Evolutionary conservation across 306 rosid genomes (phyloP), one percentile per base, ranked within the genome.

Genomic region (Crotalaria pallida): DNA sequence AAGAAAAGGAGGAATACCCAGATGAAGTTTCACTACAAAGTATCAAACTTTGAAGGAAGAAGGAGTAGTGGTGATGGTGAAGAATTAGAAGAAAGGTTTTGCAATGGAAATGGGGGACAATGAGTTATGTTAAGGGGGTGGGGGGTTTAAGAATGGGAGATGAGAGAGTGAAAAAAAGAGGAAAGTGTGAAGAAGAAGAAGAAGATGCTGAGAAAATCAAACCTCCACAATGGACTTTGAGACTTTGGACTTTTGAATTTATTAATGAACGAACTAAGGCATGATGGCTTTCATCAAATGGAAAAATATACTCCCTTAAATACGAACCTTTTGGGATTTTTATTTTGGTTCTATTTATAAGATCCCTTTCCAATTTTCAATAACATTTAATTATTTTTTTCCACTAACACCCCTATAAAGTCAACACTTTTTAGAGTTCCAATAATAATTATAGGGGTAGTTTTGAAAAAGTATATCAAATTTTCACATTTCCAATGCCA

Each of bases 161-260:
- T 45, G 26, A 71, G 59, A 63, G 53, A 18, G 58, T 7, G 5
- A 29, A 10, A 44, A 18, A 18, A 24, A 6, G 58, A 16, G n/a
- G 34, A 52, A 50, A 41, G 17, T 9, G 71, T 33, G 65, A 43
- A 17, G 55, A 23, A 62, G 5, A 26, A 60, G 73, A 36, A 67
- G 44, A 3, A 10, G 38, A 12, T 49, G 40, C 45, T 17, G 3
- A 47, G 34, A 67, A 1, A 31, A 31, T 31, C 19, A 55, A 10
- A 34, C 71, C 53, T 10, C 55, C 65, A 26, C 23, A 61, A 4
- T 76, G 62, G 83, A 81, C 86, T 79, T 44, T n/a, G 64, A 64
- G 73, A 69, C 71, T 77, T 10, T 27, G 27, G 21, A 60, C 66
- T 36, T 60, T 60, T 6, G n/a, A 27, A 18, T 6, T 31, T 31